Evolutionary conservation across 129 eudicot genomes (phyloP), one percentile per base, ranked within the genome.

Genomic region (Calendula officinalis): DNA sequence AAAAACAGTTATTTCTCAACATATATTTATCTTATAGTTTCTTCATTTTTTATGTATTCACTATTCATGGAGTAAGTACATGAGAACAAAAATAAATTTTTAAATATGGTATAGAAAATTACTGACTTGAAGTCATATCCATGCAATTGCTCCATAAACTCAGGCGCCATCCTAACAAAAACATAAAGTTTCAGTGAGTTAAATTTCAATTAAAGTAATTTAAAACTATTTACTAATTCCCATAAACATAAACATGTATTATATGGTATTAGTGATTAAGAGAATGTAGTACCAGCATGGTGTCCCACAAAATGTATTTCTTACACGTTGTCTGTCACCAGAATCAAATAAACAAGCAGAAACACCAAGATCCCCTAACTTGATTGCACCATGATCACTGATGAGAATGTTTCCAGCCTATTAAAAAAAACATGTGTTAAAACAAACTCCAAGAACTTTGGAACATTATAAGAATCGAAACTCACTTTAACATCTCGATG

Each of bases 41-140:
- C 49, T 58, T 37, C 60, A 38, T 9, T 35, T 45, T 70, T 47
- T 22, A 22, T 37, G 60, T n/a, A n/a, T n/a, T n/a, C n/a, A n/a
- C 60, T 70, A 46, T 59, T 58, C 49, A 3, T 60, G 30, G 41
- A 52, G 35, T 40, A 56, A 13, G 38, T 36, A 58, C 30, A 35
- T 22, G 22, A 9, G 22, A 56, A 65, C 15, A 37, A 3, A 38
- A 39, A 39, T 11, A 5, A 1, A 8, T 6, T 39, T 13, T 14
- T 11, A 43, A 16, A 56, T 39, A 54, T 7, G 40, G 41, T 48
- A 17, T 42, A 62, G 46, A 66, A 66, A 42, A 52, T 14, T 55
- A 78, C 98, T 52, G 65, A 92, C 99, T 88, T 92, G 83, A 78
- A 92, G 65, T 92, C 96, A 36, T 92, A 88, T 64, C 96, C 99